phyloP scores from a whole-genome alignment of 805 yeast species.

The Candida golubevii region DNA sequence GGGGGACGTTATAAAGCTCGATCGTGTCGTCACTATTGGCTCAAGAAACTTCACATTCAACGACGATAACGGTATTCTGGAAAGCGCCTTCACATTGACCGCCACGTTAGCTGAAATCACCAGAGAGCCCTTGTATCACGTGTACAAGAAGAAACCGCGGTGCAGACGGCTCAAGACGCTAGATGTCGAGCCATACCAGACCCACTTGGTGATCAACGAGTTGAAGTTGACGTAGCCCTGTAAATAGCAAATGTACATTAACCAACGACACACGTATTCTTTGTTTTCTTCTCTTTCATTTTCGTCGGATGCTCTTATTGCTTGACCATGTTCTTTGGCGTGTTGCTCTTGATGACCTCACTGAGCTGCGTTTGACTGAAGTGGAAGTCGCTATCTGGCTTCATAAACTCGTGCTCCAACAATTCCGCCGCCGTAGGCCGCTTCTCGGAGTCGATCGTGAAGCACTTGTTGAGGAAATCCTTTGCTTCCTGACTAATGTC shows the following conservation, averaged over 20 bases:
- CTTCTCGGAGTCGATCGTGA: slow-evolving; percentile 66
- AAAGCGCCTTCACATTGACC: slow-evolving; percentile 55
- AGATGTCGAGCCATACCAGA: slow-evolving; percentile 72
- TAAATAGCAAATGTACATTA: slow-evolving; percentile 12
- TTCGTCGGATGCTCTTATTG: background rate
- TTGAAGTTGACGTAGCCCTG: slow-evolving; percentile 45
- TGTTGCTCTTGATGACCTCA: slow-evolving; percentile 39
- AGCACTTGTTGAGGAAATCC: slow-evolving; percentile 71
- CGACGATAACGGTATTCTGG: slow-evolving; percentile 39
- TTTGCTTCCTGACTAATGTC: slow-evolving; percentile 70
- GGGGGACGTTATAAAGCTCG: slow-evolving; percentile 76
- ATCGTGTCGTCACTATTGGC: slow-evolving; percentile 77
- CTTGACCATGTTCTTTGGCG: slow-evolving; percentile 7
- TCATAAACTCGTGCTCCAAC: slow-evolving; percentile 50
- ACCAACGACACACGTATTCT: background rate
- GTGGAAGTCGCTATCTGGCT: slow-evolving; percentile 36
- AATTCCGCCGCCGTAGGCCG: slow-evolving; percentile 83
- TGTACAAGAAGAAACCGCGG: slow-evolving; percentile 58
- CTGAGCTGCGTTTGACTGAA: slow-evolving; percentile 56
- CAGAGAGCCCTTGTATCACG: slow-evolving; percentile 63
- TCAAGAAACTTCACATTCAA: slow-evolving; percentile 71
- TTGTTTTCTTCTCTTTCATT: no score
- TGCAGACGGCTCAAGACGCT: slow-evolving; percentile 73
- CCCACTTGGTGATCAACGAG: slow-evolving; percentile 74
- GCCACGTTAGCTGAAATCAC: slow-evolving; percentile 88